phyloP scores from a whole-genome alignment of 768 basidiomycete genomes.

The Russula sp. region DNA sequence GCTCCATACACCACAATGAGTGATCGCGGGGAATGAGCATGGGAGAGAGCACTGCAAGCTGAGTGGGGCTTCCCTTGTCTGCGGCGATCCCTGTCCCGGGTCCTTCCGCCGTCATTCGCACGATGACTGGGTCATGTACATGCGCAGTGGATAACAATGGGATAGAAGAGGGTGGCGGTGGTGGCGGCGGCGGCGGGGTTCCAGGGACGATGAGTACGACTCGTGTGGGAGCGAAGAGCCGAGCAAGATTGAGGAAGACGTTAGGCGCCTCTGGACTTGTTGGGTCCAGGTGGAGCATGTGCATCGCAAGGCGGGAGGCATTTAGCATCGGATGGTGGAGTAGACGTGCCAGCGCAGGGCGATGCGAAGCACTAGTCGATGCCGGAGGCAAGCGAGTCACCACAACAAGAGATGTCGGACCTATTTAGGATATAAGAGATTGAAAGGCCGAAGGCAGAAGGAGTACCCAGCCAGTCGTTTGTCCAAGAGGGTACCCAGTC shows the following conservation, averaged over 20 bases:
- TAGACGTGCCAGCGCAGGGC: background rate
- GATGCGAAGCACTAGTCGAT: background rate
- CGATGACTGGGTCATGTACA: slow-evolving; percentile 24
- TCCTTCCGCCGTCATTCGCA: background rate
- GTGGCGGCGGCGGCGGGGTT: slow-evolving; percentile 28
- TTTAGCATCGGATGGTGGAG: slow-evolving; percentile 12
- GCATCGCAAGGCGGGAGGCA: slow-evolving; percentile 32
- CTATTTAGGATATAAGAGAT: background rate
- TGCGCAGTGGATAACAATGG: background rate
- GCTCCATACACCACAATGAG: slow-evolving; percentile 55
- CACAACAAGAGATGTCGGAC: slow-evolving; percentile 17
- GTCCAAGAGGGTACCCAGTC: slow-evolving; percentile 33
- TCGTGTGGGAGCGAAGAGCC: slow-evolving; percentile 47
- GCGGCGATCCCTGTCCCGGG: slow-evolving; percentile 24
- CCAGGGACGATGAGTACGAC: slow-evolving; percentile 47
- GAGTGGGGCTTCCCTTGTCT: slow-evolving; percentile 33
- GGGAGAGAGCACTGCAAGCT: slow-evolving; percentile 34
- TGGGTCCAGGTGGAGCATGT: slow-evolving; percentile 40
- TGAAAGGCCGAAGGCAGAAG: background rate
- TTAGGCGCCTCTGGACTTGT: slow-evolving; percentile 38
- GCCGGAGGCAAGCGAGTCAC: background rate
- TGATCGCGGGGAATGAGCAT: slow-evolving; percentile 38
- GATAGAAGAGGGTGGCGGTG: slow-evolving; percentile 12
- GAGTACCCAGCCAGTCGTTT: slow-evolving; percentile 38
- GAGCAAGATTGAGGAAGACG: slow-evolving; percentile 52